A percentile compares a stretch with the other conserved stretches of the same genome.
phyloP scores from a whole-genome alignment of 768 basidiomycete species.

The Amanita subjunquillea region DNA sequence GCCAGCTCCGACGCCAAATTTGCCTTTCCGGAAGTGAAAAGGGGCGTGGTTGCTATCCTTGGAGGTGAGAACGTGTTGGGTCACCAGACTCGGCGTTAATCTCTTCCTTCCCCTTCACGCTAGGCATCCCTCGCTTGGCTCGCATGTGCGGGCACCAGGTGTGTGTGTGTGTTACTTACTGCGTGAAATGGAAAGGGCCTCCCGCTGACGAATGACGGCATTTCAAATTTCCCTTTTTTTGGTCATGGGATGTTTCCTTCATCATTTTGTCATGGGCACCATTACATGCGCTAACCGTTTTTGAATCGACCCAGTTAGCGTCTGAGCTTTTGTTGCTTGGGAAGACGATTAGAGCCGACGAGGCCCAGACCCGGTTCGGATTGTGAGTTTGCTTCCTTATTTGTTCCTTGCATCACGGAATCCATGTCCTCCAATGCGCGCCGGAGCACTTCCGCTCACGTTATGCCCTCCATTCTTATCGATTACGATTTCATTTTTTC shows the following conservation, averaged over 20 bases:
- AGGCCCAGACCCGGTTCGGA: slow-evolving; percentile 61
- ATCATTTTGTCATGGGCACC: slow-evolving; percentile 4
- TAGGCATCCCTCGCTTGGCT: slow-evolving; percentile 61
- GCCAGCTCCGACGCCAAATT: slow-evolving; percentile 60
- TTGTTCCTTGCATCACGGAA: neutral
- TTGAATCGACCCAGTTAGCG: slow-evolving; percentile 39
- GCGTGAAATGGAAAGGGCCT: neutral
- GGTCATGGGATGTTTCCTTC: neutral
- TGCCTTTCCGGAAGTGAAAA: slow-evolving; percentile 68
- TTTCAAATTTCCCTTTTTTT: slow-evolving; percentile 4
- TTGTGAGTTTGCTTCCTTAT: slow-evolving; percentile 43
- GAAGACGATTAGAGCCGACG: slow-evolving; percentile 50
- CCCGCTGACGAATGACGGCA: neutral
- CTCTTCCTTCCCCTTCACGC: neutral
- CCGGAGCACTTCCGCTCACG: neutral
- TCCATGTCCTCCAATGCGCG: neutral
- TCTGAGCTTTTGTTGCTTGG: slow-evolving; percentile 73
- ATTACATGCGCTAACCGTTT: slow-evolving; percentile 1
- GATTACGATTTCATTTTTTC: neutral
- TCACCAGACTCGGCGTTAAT: neutral
- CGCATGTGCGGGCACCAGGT: slow-evolving; percentile 71
- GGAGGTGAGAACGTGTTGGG: slow-evolving; percentile 38
- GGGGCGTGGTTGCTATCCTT: slow-evolving; percentile 63
- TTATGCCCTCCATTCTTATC: neutral
- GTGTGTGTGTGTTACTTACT: slow-evolving; percentile 7